Evolutionary conservation across 257 asterid genomes (phyloP), one percentile per base, ranked within the genome.

Genomic region (Jasminum sambac): DNA sequence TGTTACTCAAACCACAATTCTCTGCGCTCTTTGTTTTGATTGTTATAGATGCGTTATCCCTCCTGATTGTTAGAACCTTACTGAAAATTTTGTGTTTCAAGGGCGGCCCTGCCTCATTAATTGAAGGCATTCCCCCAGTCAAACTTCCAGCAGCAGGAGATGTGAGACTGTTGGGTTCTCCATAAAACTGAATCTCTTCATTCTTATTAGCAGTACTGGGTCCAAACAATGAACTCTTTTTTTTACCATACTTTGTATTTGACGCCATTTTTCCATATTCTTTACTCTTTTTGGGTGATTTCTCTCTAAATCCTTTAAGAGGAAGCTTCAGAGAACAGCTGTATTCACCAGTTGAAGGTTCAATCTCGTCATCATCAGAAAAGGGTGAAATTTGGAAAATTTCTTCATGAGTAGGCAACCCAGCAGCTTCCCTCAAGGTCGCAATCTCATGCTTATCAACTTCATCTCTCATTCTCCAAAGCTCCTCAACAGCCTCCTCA

Each of bases 401-500:
- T 76, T 91, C 98, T 79, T 91, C 96, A 74, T 88, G 96, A 69
- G 89, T 84, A n/a, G 99, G 99, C 85, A 95, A 85, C 71, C 99
- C 99, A 83, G 96, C 95, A 74, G 85, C 92, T 57, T 89, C 95
- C 83, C 98, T 88, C 84, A 91, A 80, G 80, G 87, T 88, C 71
- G 88, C 85, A 68, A 90, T 90, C 79, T 90, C 75, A 74, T 91
- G 95, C 84, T 62, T 87, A 70, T 95, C 99, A 75, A 94, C 88
- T 84, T 83, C 92, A 65, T 92, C 96, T 83, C 87, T 91, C 79
- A 97, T 88, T 77, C 73, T 91, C 99, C 99, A 91, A 63, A 95
- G 98, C 90, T 91, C 99, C 85, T 81, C 89, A 76, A 90, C 97
- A 76, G 96, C 95, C 75, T 91, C 96, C 79, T 95, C 97, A 69